Conservation (phyloP, 345 rosid species). For the Murraya paniculata region DNA sequence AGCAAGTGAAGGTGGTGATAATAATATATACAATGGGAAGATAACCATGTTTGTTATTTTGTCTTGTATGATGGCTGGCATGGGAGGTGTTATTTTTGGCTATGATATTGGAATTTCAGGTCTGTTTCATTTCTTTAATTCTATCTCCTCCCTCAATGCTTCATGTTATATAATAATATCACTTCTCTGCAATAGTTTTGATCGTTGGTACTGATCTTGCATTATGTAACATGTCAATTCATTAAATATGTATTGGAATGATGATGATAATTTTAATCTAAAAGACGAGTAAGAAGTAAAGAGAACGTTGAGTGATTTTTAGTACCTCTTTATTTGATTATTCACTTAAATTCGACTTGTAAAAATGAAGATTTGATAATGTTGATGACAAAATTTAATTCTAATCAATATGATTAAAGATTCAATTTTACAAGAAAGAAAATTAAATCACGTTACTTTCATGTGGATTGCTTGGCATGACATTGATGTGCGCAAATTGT, state of each 20-base stretch:
- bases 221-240: not conserved
- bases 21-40: slow-evolving; percentile 38
- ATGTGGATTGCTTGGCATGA: not conserved
- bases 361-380: too few species aligned
- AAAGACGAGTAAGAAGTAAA: not conserved
- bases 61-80: slow-evolving; percentile 83
- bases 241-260: not conserved
- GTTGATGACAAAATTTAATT: too few species aligned
- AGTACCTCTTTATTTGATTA: too few species aligned
- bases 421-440: too few species aligned
- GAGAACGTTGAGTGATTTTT: too few species aligned
- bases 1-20: slow-evolving; percentile 20
- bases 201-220: not conserved
- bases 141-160: not conserved
- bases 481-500: not conserved
- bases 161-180: not conserved
- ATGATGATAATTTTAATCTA: not conserved
- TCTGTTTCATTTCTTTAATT: slow-evolving; percentile 8
- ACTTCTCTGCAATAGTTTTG: not conserved
- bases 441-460: too few species aligned
- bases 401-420: too few species aligned
- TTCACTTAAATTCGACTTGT: too few species aligned
- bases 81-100: slow-evolving; percentile 87
- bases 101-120: slow-evolving; percentile 87
- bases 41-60: slow-evolving; percentile 58